Conservation (phyloP, 83 land plant species). For the Picea mariana region DNA sequence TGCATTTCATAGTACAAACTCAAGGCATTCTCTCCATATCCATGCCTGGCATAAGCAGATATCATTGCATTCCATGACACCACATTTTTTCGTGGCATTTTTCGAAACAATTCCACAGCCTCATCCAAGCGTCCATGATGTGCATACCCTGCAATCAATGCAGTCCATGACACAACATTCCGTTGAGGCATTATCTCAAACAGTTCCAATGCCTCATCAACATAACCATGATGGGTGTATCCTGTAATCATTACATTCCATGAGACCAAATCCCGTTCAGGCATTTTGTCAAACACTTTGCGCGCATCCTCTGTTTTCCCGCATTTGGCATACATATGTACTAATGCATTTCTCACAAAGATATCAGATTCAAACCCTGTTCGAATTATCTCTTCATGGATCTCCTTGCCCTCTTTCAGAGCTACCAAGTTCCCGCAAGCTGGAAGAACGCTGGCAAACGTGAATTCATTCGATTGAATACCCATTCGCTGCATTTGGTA, state of each 20-base stretch:
- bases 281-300: neutral
- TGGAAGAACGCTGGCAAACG: neutral
- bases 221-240: neutral
- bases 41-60: neutral
- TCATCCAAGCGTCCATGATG: neutral
- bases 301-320: neutral
- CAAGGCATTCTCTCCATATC: neutral
- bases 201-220: neutral
- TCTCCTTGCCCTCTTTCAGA: neutral
- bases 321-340: neutral
- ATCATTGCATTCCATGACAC: conserved; percentile 7
- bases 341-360: neutral
- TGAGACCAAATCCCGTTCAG: neutral
- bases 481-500: conserved; percentile 30
- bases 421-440: conserved; percentile 1
- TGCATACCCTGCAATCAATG: neutral
- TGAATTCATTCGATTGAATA: neutral
- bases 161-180: conserved; percentile 2
- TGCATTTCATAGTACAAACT: conserved; percentile 32
- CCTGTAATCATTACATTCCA: conserved; percentile 2
- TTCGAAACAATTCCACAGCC: neutral
- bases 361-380: neutral
- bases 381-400: neutral
- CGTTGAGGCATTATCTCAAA: conserved; percentile 1
- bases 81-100: neutral